Conservation (phyloP, 2,329 filamentous ascomycete species). For the Trichoderma sp. region DNA sequence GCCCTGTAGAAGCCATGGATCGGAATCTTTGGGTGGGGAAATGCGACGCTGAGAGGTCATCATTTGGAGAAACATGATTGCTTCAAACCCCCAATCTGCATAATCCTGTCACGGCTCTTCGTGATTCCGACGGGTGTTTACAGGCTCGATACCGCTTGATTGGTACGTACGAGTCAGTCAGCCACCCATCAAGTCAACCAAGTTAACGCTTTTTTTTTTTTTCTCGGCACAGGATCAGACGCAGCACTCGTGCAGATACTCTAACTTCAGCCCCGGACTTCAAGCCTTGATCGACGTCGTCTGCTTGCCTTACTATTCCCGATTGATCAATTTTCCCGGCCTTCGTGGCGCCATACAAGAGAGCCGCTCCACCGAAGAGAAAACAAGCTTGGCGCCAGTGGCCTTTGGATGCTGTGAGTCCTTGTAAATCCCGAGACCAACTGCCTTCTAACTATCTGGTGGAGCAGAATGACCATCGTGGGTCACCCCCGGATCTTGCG, state of each 20-base stretch:
- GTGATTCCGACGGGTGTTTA: not conserved
- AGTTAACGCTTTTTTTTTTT: not conserved
- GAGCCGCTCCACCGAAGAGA: not conserved
- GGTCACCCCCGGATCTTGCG: not conserved
- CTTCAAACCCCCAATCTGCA: not conserved
- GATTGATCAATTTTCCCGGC: not conserved
- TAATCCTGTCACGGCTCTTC: not conserved
- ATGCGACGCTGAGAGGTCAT: no score
- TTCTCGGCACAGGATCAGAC: not conserved
- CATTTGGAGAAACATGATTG: not conserved
- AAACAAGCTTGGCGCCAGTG: not conserved
- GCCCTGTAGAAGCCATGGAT: not conserved
- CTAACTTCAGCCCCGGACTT: not conserved
- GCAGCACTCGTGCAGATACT: not conserved
- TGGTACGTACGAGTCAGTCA: not conserved
- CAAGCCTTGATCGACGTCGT: not conserved
- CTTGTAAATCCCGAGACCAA: not conserved
- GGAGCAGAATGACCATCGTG: conserved; percentile 1
- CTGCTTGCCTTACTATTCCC: not conserved
- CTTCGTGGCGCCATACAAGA: not conserved
- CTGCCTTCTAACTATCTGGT: conserved; percentile 5
- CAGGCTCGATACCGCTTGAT: not conserved
- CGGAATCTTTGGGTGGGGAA: not conserved
- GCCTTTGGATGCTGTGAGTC: not conserved
- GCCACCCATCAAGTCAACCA: not conserved